Base-by-base conservation (phyloP, 2,329 filamentous ascomycete species). In the Orbilia quercus region DNA sequence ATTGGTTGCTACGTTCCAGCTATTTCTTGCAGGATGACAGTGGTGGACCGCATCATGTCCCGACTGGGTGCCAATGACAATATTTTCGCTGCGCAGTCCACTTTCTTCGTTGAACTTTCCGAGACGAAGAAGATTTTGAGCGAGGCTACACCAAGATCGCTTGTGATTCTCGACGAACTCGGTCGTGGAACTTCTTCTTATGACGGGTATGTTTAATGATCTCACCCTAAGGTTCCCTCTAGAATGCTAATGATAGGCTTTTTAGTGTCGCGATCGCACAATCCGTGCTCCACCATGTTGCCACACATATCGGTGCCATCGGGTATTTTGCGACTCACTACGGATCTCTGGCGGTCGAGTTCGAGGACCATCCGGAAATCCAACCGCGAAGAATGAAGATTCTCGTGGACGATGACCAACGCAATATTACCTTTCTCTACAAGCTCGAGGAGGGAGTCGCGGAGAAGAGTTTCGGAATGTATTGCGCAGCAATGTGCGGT, bases 271-370 rank as follows among this genome's bases (percentile, higher is more conserved):
- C 95, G 0, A 95, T 99, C 1, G 95, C 95, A 0, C 94, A 99
- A 80, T 92, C 95, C 0, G 95, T 99, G 0, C 86, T 99, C n/a
- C 95, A 99, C 79, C 94, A 99, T 77, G 87, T 98, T 14, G 93
- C 94, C 6, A 91, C 91, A 2, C 92, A 98, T 77, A 91, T 97
- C 58, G 95, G 95, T 57, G 96, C 94, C 58, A 83, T 96, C 1
- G 95, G 95, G 36, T 98, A 96, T 86, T 99, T 99, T 78, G 95
- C 95, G 0, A 99, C 95, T 0, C 95, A 99, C 79, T 99, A 99
- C 81, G 95, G 97, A 80, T 95, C 91, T 1, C 86, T 99, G 0
- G 93, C 94, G 0, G 89, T 91, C 0, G 95, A 99, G 80, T 99
- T 98, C 78, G 88, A 90, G 76, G 85, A 86, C 14, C 95, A 99